phyloP scores from a whole-genome alignment of 257 asterid genomes.

The Dorcoceras hygrometricum region DNA sequence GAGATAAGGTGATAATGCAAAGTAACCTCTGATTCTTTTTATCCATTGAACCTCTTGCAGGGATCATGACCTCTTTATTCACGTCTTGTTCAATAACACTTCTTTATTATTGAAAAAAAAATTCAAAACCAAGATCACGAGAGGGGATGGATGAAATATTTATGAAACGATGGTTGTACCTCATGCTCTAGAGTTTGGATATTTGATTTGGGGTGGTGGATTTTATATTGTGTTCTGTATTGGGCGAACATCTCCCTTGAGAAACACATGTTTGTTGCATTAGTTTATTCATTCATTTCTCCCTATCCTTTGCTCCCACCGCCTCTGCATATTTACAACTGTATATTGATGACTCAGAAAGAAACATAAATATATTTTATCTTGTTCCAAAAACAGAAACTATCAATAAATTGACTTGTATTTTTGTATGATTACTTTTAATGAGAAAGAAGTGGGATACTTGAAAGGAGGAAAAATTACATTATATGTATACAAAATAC shows the following conservation, averaged over 20 bases:
- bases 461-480: too few species aligned
- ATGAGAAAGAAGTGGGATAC: too few species aligned
- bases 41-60: conserved; percentile 60
- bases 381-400: too few species aligned
- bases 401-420: too few species aligned
- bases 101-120: too few species aligned
- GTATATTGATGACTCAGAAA: not conserved
- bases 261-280: not conserved
- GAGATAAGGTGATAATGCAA: conserved; percentile 60
- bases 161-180: not conserved
- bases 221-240: not conserved
- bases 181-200: not conserved
- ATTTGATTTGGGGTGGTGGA: not conserved
- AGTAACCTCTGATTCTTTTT: conserved; percentile 35
- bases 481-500: too few species aligned
- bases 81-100: conserved; percentile 26
- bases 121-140: too few species aligned
- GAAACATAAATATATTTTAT: not conserved
- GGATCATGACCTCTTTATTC: conserved; percentile 53
- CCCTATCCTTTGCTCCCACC: conserved; percentile 1
- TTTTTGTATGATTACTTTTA: too few species aligned
- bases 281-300: not conserved
- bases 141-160: too few species aligned
- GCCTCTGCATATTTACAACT: conserved; percentile 7
- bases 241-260: not conserved